phyloP scores from a whole-genome alignment of 768 basidiomycete species.

The Leccinellum rugosiceps region DNA sequence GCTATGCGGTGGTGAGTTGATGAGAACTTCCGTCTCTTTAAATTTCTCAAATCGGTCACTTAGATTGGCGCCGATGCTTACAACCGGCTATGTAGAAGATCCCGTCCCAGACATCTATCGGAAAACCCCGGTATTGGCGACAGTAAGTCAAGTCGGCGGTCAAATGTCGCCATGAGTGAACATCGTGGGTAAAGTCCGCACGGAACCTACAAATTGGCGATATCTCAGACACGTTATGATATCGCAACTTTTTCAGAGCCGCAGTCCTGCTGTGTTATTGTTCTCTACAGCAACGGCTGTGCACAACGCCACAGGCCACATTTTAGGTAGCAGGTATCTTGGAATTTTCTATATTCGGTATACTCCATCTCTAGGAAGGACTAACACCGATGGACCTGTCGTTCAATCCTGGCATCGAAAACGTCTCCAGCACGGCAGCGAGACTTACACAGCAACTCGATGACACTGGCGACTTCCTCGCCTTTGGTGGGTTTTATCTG shows the following conservation, averaged over 20 bases:
- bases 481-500: not conserved
- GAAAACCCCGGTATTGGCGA: not conserved
- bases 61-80: constrained; percentile 6
- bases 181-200: constrained; percentile 1
- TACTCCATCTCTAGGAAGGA: not conserved
- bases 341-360: constrained; percentile 10
- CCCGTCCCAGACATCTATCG: not conserved
- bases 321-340: not conserved
- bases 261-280: constrained; percentile 15
- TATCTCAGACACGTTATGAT: not conserved
- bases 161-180: constrained; percentile 9
- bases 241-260: not conserved
- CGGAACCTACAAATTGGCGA: constrained; percentile 11
- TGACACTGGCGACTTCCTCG: not conserved
- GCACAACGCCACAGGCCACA: constrained; percentile 2
- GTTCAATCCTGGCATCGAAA: not conserved
- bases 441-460: not conserved
- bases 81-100: not conserved
- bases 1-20: not conserved
- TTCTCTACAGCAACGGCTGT: constrained; percentile 11
- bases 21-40: not conserved
- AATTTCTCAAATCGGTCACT: constrained; percentile 2
- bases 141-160: constrained; percentile 3
- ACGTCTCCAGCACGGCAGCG: not conserved
- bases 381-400: not conserved